phyloP scores from a whole-genome alignment of 2,329 filamentous ascomycete species.

The Phyllosticta paracitricarpa region DNA sequence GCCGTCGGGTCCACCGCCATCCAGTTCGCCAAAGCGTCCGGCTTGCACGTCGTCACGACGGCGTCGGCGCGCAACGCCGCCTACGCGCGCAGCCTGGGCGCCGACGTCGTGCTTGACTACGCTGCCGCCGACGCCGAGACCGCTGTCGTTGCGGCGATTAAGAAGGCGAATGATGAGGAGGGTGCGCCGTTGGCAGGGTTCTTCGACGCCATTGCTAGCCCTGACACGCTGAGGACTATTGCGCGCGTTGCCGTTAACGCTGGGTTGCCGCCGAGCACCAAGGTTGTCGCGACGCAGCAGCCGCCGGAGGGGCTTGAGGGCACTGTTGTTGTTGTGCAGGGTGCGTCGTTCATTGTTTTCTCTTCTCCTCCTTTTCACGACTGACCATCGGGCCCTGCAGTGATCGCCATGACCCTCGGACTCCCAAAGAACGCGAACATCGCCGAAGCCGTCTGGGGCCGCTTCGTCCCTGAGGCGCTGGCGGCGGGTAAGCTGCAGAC shows the following conservation, averaged over 20 bases:
- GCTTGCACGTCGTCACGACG: slow-evolving; percentile 23
- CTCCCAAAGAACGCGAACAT: slow-evolving; percentile 18
- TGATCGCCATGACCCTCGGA: slow-evolving; percentile 10
- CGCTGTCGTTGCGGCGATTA: slow-evolving; percentile 27
- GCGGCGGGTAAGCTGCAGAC: slow-evolving; percentile 23
- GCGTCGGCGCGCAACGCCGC: slow-evolving; percentile 24
- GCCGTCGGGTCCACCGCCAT: slow-evolving; percentile 24
- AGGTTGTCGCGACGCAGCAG: background rate
- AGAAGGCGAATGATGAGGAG: slow-evolving; percentile 1
- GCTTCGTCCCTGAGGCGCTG: slow-evolving; percentile 23
- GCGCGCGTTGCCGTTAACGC: background rate
- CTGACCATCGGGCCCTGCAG: background rate
- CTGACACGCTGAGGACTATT: background rate
- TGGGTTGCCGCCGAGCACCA: background rate
- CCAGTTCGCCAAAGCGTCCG: slow-evolving; percentile 27
- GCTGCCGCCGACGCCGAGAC: slow-evolving; percentile 22
- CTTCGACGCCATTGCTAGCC: slow-evolving; percentile 24
- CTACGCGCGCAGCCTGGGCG: slow-evolving; percentile 22
- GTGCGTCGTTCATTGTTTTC: background rate
- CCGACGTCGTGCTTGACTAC: slow-evolving; percentile 25
- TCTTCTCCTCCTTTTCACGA: background rate
- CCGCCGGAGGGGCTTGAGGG: slow-evolving; percentile 4
- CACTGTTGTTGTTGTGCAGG: background rate
- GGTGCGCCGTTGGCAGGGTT: slow-evolving; percentile 30
- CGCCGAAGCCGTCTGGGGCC: slow-evolving; percentile 24